Conservation (phyloP, 208 protist species). For the Trypanosoma mega region DNA sequence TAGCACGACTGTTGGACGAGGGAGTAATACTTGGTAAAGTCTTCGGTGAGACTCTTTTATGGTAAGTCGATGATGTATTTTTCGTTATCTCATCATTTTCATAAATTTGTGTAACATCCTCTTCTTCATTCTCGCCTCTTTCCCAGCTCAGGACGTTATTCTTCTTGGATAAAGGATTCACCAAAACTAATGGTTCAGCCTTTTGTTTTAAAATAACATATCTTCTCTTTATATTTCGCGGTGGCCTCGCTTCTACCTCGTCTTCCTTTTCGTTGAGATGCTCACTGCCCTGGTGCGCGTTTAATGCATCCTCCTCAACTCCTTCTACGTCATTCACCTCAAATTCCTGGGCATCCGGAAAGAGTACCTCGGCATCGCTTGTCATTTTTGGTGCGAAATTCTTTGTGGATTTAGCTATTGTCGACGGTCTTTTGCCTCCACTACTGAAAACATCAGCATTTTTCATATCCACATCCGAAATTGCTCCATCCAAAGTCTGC, state of each 20-base stretch:
- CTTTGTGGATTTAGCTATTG: conserved; percentile 3
- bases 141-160: conserved; percentile 2
- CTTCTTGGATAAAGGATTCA: conserved; percentile 44
- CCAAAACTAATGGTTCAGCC: conserved; percentile 49
- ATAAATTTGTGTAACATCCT: conserved; percentile 16
- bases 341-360: conserved; percentile 25
- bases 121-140: conserved; percentile 30
- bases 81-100: neutral
- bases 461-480: neutral
- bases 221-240: conserved; percentile 56
- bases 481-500: neutral
- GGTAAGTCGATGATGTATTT: neutral
- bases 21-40: neutral
- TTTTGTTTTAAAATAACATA: conserved; percentile 59
- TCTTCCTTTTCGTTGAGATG: conserved; percentile 6
- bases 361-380: too few species aligned
- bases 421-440: neutral
- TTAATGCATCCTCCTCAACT: neutral
- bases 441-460: neutral
- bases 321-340: conserved; percentile 17
- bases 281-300: neutral
- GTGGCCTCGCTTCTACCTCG: conserved; percentile 8
- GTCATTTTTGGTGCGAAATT: too few species aligned
- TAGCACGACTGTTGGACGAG: neutral
- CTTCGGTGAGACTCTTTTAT: neutral